A percentile compares a stretch with the other conserved stretches of the same genome.
These are phyloP conservation scores for Echria macrotheca DNA, from an alignment of 495 filamentous ascomycete species.

Conservation along the genomic window DNA sequence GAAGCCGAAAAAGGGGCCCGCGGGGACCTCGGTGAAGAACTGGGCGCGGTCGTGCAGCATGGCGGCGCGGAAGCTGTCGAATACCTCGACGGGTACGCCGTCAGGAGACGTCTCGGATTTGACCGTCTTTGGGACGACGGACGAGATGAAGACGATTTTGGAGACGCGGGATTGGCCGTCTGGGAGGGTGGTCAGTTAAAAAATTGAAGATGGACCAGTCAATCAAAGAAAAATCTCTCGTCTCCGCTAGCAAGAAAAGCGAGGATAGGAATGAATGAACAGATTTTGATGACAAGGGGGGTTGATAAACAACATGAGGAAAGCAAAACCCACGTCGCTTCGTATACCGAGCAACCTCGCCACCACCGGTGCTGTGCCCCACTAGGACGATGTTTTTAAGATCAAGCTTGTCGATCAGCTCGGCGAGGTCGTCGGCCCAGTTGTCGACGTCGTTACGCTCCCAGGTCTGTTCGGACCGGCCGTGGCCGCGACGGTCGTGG, in stretches of 20 bases:
- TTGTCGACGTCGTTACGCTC: not conserved
- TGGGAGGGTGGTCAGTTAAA: conserved; percentile 28
- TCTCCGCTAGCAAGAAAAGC: too few species aligned
- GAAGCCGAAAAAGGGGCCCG: conserved; percentile 40
- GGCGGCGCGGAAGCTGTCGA: conserved; percentile 33
- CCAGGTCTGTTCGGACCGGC: conserved; percentile 35
- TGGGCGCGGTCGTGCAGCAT: conserved; percentile 34
- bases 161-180: conserved; percentile 29
- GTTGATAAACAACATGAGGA: too few species aligned
- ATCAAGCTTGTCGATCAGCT: conserved; percentile 21
- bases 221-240: too few species aligned
- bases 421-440: not conserved
- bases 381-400: conserved; percentile 32
- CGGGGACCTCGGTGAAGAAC: conserved; percentile 38
- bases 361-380: conserved; percentile 40
- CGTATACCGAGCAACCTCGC: conserved; percentile 36
- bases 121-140: conserved; percentile 35
- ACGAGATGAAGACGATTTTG: conserved; percentile 35
- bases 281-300: too few species aligned
- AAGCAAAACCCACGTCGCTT: too few species aligned
- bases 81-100: conserved; percentile 30
- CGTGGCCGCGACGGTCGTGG: conserved; percentile 40
- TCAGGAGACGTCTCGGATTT: conserved; percentile 28
- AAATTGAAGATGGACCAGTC: too few species aligned
- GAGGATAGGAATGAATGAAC: too few species aligned